phyloP scores from a whole-genome alignment of 129 eudicot genomes.

The Centaurea solstitialis region DNA sequence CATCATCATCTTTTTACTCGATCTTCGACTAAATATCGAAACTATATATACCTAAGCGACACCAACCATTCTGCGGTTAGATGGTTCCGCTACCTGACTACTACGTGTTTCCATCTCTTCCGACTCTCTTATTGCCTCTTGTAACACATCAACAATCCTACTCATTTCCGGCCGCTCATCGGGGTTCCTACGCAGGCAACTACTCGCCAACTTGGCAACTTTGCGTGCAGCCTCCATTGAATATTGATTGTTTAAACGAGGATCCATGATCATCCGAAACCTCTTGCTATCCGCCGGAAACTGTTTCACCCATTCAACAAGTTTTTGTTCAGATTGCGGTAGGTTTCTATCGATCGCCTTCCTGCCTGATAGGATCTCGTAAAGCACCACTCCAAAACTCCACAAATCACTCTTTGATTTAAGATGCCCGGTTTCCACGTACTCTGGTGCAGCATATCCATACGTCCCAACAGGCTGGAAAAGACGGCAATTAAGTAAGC shows the following conservation, averaged over 20 bases:
- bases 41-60: conserved; percentile 21
- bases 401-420: conserved; percentile 70
- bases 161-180: conserved; percentile 67
- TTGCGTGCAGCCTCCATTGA: conserved; percentile 50
- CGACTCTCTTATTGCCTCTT: conserved; percentile 53
- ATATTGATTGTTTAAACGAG: conserved; percentile 55
- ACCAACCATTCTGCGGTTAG: conserved; percentile 22
- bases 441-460: conserved; percentile 93
- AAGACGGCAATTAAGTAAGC: conserved; percentile 11
- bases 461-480: conserved; percentile 76
- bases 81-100: conserved; percentile 7
- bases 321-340: conserved; percentile 65
- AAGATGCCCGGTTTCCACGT: conserved; percentile 73
- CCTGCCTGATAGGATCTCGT: conserved; percentile 74
- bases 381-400: conserved; percentile 80
- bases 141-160: conserved; percentile 51
- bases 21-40: no score
- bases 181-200: conserved; percentile 55
- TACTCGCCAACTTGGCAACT: conserved; percentile 65
- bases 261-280: conserved; percentile 69
- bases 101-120: conserved; percentile 9
- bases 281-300: conserved; percentile 64
- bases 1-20: no score
- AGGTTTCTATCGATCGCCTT: conserved; percentile 54
- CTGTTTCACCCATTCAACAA: conserved; percentile 82